Evolutionary conservation across 441 rosid species (phyloP).

Genomic region (Kokia cookei): DNA sequence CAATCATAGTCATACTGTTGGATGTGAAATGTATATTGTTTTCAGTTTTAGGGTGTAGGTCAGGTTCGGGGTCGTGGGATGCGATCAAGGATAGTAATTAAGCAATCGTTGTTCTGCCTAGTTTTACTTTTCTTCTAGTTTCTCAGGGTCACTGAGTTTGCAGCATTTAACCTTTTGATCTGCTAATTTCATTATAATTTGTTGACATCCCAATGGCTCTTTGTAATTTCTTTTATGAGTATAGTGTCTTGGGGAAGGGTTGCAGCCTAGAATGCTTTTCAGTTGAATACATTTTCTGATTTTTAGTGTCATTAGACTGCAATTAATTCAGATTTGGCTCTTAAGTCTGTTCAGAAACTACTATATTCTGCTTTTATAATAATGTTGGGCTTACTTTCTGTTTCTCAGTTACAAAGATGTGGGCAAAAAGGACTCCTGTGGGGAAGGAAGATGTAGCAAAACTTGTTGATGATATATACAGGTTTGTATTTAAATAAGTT

Average conservation of each 20-base stretch:
- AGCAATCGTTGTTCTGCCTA: neutral
- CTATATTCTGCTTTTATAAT: slow-evolving; percentile 1
- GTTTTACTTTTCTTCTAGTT: neutral
- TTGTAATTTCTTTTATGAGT: neutral
- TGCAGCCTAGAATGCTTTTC: neutral
- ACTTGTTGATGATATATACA: slow-evolving; percentile 84
- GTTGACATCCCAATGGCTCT: neutral
- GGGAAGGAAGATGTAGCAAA: slow-evolving; percentile 86
- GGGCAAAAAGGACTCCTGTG: slow-evolving; percentile 63
- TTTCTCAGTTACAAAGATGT: slow-evolving; percentile 49
- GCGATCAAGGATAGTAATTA: neutral
- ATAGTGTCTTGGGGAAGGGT: neutral
- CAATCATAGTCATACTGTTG: neutral
- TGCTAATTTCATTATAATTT: neutral
- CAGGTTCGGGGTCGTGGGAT: neutral
- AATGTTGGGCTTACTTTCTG: neutral
- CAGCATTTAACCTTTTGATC: neutral
- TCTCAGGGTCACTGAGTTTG: neutral
- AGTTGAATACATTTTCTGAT: neutral
- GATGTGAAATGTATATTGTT: neutral
- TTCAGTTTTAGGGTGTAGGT: no score
- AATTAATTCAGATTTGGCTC: neutral
- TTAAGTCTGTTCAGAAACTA: neutral
- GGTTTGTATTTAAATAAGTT: slow-evolving; percentile 32
- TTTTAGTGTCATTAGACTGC: neutral